Evolutionary conservation across 495 filamentous ascomycete genomes (phyloP).

Genomic region (Talaromyces thailandensis): DNA sequence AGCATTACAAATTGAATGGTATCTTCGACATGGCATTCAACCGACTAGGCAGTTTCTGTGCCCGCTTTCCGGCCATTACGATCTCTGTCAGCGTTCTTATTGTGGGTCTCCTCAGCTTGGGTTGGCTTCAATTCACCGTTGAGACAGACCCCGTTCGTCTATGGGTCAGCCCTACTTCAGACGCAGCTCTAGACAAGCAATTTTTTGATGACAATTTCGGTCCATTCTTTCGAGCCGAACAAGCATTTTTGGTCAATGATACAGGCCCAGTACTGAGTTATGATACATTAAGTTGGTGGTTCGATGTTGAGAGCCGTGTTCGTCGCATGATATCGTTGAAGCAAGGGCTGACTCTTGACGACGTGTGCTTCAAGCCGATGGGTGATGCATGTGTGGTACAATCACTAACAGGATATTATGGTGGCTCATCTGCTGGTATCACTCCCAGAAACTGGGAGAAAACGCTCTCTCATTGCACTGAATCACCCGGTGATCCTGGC

Average conservation of each 20-base stretch:
- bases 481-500: slow-evolving; percentile 56
- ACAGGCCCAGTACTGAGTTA: slow-evolving; percentile 77
- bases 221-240: slow-evolving; percentile 89
- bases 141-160: slow-evolving; percentile 84
- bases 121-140: slow-evolving; percentile 77
- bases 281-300: slow-evolving; percentile 88
- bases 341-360: slow-evolving; percentile 56
- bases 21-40: slow-evolving; percentile 71
- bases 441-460: slow-evolving; percentile 59
- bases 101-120: slow-evolving; percentile 68
- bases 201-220: slow-evolving; percentile 96
- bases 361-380: slow-evolving; percentile 91
- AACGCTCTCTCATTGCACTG: slow-evolving; percentile 58
- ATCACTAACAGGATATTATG: slow-evolving; percentile 79
- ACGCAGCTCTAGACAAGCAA: slow-evolving; percentile 82
- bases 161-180: slow-evolving; percentile 91
- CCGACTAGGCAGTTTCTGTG: slow-evolving; percentile 71
- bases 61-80: slow-evolving; percentile 75
- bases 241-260: slow-evolving; percentile 90
- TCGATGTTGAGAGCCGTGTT: slow-evolving; percentile 74
- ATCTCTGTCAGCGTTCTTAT: slow-evolving; percentile 61
- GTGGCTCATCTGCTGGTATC: slow-evolving; percentile 53
- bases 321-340: slow-evolving; percentile 56
- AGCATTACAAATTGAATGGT: slow-evolving; percentile 69
- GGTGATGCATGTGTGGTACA: slow-evolving; percentile 88